phyloP scores from a whole-genome alignment of 2,329 filamentous ascomycete genomes.

The Fusarium praegraminearum region DNA sequence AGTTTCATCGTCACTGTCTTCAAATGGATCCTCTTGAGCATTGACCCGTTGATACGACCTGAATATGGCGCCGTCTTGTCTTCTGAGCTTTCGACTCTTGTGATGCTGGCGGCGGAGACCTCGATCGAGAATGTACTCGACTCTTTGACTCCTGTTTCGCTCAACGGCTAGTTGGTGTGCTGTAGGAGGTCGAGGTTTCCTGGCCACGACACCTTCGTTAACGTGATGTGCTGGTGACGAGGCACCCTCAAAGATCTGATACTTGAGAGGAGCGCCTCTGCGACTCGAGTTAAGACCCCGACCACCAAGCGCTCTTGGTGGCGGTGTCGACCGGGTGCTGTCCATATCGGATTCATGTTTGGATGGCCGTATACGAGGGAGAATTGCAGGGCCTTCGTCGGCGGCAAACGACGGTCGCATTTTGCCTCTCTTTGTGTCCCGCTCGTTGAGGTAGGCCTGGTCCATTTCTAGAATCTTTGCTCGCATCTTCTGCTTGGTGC shows the following conservation, averaged over 20 bases:
- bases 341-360: slow-evolving; percentile 68
- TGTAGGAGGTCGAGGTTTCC: slow-evolving; percentile 80
- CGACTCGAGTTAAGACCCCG: slow-evolving; percentile 50
- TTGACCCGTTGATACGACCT: slow-evolving; percentile 74
- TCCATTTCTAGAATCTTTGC: slow-evolving; percentile 81
- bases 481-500: slow-evolving; percentile 78
- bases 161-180: slow-evolving; percentile 86
- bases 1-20: slow-evolving; percentile 73
- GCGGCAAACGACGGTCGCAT: slow-evolving; percentile 56
- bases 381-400: slow-evolving; percentile 68
- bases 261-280: slow-evolving; percentile 65
- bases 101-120: slow-evolving; percentile 76
- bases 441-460: slow-evolving; percentile 74
- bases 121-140: slow-evolving; percentile 85
- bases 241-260: slow-evolving; percentile 68
- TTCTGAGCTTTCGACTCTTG: slow-evolving; percentile 70
- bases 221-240: slow-evolving; percentile 69
- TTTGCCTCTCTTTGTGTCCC: slow-evolving; percentile 69
- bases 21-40: slow-evolving; percentile 65
- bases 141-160: slow-evolving; percentile 79
- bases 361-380: slow-evolving; percentile 72
- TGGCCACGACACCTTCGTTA: slow-evolving; percentile 66
- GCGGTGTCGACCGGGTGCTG: slow-evolving; percentile 59
- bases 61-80: slow-evolving; percentile 74
- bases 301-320: slow-evolving; percentile 51